Percentiles rank a stretch among this genome's conserved stretches.
Conservation (phyloP, 257 asterid species). For the Solanum pinnatisectum region DNA sequence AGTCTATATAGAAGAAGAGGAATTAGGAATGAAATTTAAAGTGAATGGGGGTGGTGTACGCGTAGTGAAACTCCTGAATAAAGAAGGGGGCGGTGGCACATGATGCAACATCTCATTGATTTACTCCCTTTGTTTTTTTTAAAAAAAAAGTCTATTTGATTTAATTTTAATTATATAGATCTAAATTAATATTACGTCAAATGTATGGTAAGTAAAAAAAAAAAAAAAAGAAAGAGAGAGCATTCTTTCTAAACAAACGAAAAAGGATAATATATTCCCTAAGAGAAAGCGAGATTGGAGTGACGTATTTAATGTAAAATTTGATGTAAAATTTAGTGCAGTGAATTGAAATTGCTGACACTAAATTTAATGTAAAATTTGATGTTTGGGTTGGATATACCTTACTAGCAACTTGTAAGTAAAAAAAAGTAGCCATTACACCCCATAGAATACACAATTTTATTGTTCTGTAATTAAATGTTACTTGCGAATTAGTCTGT, state of each 20-base stretch:
- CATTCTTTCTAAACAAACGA: too few relatives aligned
- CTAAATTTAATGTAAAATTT: too few relatives aligned
- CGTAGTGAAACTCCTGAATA: neutral
- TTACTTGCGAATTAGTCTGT: neutral
- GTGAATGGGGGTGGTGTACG: neutral
- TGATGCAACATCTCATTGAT: neutral
- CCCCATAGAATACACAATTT: neutral
- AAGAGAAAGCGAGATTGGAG: too few relatives aligned
- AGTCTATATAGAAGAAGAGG: neutral
- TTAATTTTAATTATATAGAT: too few relatives aligned
- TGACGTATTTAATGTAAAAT: too few relatives aligned
- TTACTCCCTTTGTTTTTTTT: neutral
- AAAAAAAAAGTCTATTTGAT: too few relatives aligned
- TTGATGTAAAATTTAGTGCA: too few relatives aligned
- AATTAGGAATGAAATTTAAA: neutral
- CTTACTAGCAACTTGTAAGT: neutral
- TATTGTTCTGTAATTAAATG: neutral
- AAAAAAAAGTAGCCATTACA: neutral
- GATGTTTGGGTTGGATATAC: too few relatives aligned
- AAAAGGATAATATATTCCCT: too few relatives aligned
- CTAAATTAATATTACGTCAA: too few relatives aligned
- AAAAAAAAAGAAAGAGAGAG: too few relatives aligned
- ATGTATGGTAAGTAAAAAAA: too few relatives aligned
- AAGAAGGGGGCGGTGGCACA: constrained; percentile 3
- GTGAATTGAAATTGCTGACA: rapidly evolving